phyloP scores from a whole-genome alignment of 345 rosid species.

The Acer negundo region DNA sequence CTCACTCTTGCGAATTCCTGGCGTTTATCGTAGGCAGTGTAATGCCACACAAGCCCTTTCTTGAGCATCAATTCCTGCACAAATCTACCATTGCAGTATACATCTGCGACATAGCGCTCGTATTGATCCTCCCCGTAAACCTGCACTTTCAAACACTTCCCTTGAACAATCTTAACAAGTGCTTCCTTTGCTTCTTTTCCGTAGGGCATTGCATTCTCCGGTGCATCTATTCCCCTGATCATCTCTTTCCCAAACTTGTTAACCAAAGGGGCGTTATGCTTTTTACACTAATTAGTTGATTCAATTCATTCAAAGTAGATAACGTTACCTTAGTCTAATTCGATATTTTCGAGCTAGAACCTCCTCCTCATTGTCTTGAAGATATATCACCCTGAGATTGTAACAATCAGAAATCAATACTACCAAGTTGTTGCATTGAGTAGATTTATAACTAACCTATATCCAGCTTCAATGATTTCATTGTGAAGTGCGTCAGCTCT shows the following conservation, averaged over 20 bases:
- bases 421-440: background rate
- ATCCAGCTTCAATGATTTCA: conserved; percentile 64
- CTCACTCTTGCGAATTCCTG: conserved; percentile 54
- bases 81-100: conserved; percentile 70
- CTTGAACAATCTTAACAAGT: conserved; percentile 58
- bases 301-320: background rate
- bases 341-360: conserved; percentile 76
- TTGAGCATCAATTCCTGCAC: conserved; percentile 80
- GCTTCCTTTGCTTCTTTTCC: conserved; percentile 77
- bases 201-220: conserved; percentile 70
- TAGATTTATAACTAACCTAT: conserved; percentile 43
- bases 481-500: conserved; percentile 63
- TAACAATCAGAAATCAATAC: background rate
- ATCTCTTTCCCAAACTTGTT: conserved; percentile 19
- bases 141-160: conserved; percentile 59
- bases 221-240: conserved; percentile 90
- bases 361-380: conserved; percentile 46
- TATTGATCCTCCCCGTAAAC: conserved; percentile 68
- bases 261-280: no score
- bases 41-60: conserved; percentile 94
- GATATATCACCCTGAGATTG: conserved; percentile 35
- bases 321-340: conserved; percentile 59
- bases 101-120: conserved; percentile 69
- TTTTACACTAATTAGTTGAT: background rate
- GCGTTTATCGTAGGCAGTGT: conserved; percentile 59